phyloP scores from a whole-genome alignment of 352 stramenopile species.

The Pythium aquatile region DNA sequence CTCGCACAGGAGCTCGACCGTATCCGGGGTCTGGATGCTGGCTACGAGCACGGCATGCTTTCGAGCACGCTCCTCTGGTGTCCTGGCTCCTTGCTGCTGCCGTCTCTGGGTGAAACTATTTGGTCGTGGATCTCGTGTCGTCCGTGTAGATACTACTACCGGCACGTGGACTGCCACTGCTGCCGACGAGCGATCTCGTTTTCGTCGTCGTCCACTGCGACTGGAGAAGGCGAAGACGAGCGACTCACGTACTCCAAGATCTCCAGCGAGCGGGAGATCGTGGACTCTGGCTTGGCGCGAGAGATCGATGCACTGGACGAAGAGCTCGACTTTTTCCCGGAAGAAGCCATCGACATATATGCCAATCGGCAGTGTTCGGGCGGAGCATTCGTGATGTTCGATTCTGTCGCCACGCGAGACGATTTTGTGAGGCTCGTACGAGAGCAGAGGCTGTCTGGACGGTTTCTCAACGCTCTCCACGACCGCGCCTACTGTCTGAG shows the following conservation, averaged over 20 bases:
- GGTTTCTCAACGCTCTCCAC: conserved; percentile 38
- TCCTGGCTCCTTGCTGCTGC: conserved; percentile 54
- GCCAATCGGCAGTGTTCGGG: conserved; percentile 53
- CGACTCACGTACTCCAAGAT: conserved; percentile 30
- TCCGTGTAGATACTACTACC: conserved; percentile 53
- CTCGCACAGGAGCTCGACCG: conserved; percentile 57
- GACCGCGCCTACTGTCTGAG: conserved; percentile 26
- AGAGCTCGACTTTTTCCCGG: conserved; percentile 71
- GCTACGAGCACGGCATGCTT: conserved; percentile 50
- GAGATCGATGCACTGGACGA: conserved; percentile 47
- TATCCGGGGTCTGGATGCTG: conserved; percentile 49
- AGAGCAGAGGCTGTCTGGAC: conserved; percentile 39
- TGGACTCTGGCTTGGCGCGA: conserved; percentile 20
- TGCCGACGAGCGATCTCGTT: conserved; percentile 33
- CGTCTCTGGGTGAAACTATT: conserved; percentile 39
- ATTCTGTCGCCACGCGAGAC: conserved; percentile 54
- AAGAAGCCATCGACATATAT: conserved; percentile 65
- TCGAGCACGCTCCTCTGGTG: conserved; percentile 70
- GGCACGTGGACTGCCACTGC: conserved; percentile 41
- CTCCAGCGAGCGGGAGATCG: conserved; percentile 32
- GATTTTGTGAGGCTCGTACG: conserved; percentile 55
- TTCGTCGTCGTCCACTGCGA: neutral
- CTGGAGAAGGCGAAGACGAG: neutral
- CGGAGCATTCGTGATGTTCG: conserved; percentile 73
- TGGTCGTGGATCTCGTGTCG: conserved; percentile 52